phyloP scores from a whole-genome alignment of 2,329 filamentous ascomycete genomes.

The Bipolaris gigantea region DNA sequence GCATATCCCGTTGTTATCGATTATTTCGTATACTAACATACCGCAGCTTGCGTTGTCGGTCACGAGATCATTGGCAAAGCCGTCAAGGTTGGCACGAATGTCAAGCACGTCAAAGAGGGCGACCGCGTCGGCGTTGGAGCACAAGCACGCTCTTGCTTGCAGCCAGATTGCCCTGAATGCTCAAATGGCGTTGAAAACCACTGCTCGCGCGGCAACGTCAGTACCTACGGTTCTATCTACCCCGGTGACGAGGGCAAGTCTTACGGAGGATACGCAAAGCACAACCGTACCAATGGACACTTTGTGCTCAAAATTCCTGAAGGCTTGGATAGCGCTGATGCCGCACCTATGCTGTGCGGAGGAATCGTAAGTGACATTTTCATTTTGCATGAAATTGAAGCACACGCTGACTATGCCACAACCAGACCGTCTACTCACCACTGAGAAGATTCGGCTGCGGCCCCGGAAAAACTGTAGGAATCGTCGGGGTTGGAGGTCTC shows the following conservation, averaged over 20 bases:
- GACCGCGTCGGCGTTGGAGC: slow-evolving; percentile 60
- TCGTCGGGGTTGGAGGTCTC: slow-evolving; percentile 73
- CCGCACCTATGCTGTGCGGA: slow-evolving; percentile 80
- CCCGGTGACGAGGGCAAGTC: slow-evolving; percentile 60
- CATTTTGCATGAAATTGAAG: background rate
- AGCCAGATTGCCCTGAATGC: slow-evolving; percentile 48
- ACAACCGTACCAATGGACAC: slow-evolving; percentile 74
- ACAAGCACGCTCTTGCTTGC: slow-evolving; percentile 52
- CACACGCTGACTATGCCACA: background rate
- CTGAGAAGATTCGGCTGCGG: slow-evolving; percentile 73
- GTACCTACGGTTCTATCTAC: slow-evolving; percentile 52
- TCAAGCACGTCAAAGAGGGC: slow-evolving; percentile 59
- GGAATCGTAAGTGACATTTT: slow-evolving; percentile 55
- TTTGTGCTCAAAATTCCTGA: slow-evolving; percentile 77
- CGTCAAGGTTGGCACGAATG: slow-evolving; percentile 48
- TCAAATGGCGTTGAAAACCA: slow-evolving; percentile 54
- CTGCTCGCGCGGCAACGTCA: slow-evolving; percentile 46
- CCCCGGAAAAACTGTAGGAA: slow-evolving; percentile 74
- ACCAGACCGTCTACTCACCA: slow-evolving; percentile 69
- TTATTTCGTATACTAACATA: slow-evolving; percentile 17
- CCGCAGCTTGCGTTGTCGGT: slow-evolving; percentile 48
- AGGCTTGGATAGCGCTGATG: slow-evolving; percentile 59
- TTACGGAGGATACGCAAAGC: slow-evolving; percentile 65
- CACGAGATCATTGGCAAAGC: slow-evolving; percentile 49
- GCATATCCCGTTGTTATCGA: background rate